phyloP scores from a whole-genome alignment of 192 early-diverging fungal species.

The Coemansia sp. region DNA sequence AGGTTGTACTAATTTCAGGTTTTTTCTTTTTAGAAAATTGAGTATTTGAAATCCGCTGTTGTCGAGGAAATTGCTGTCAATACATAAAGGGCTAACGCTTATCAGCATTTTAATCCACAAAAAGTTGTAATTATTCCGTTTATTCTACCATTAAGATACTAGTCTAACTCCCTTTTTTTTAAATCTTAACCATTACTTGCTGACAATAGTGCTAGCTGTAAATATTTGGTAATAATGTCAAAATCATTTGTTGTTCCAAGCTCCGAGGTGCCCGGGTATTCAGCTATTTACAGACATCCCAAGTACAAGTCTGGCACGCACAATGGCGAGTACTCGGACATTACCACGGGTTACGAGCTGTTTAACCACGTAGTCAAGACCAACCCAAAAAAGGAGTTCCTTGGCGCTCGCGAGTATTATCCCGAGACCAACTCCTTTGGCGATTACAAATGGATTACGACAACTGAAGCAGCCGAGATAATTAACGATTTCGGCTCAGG shows the following conservation, averaged over 20 bases:
- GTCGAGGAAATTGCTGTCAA: no score
- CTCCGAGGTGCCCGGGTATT: conserved; percentile 9
- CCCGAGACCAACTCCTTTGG: conserved; percentile 47
- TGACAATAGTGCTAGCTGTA: no score
- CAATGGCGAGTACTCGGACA: conserved; percentile 17
- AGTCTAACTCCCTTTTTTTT: background rate
- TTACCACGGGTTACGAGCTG: conserved; percentile 32
- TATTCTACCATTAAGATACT: background rate
- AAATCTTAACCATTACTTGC: background rate
- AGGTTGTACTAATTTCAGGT: no score
- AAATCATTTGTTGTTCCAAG: conserved; percentile 5
- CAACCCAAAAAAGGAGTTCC: conserved; percentile 19
- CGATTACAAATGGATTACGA: conserved; percentile 60
- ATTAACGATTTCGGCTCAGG: conserved; percentile 61
- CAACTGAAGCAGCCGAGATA: conserved; percentile 43
- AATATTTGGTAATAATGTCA: no score
- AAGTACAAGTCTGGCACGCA: conserved; percentile 37
- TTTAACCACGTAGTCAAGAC: conserved; percentile 16
- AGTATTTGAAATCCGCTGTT: no score
- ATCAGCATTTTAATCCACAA: no score
- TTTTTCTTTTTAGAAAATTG: no score
- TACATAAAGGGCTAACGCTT: no score
- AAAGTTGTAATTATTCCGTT: background rate
- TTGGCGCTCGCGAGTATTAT: conserved; percentile 58
- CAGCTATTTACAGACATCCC: conserved; percentile 16